Base-by-base conservation (phyloP, 768 basidiomycete species). In the Suillus luteus region DNA sequence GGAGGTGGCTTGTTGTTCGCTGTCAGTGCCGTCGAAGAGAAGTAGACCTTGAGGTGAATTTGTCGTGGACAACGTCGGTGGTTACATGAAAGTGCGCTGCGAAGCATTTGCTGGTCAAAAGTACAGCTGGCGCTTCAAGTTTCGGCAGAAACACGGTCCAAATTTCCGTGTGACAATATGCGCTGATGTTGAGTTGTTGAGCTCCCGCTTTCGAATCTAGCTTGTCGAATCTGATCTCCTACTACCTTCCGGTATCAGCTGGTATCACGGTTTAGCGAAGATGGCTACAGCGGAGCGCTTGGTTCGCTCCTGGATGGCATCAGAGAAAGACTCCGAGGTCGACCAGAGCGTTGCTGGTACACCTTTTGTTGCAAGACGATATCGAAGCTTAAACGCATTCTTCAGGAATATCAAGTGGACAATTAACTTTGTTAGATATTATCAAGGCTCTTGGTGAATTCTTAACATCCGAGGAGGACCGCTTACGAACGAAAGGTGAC, bases 361-460 rank as follows among this genome's bases (percentile, higher is more conserved):
- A 86, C 73, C 33, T 41, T 5, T 46, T 35, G n/a, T 52, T 57
- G 59, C 61, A 55, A 48, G 48, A 43, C 60, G 52, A n/a, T 70
- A 84, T 81, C 80, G 68, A 80, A 84, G 65, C 17, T 44, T 22
- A n/a, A 49, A 48, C 27, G 7, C 48, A 43, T 55, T 61, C 54
- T 55, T 51, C 67, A 88, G 87, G 78, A 57, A 77, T 88, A 61
- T 83, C 85, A 15, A 78, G 79, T 64, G 87, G 86, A 22, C 74
- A 80, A 24, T 75, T 84, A 10, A 83, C 87, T 22, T 79, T 97
- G 15, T 78, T 95, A 5, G 84, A 89, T 65, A 78, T 99, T 24
- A 93, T 99, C 41, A 95, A 93, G 72, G 87, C 88, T 31, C 83
- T 97, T 0, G 93, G 93, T 48, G 90, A 92, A 68, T 95, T 91